Base-by-base conservation (phyloP, 371 early-diverging fungal genomes). In the Mucor irregularis region DNA sequence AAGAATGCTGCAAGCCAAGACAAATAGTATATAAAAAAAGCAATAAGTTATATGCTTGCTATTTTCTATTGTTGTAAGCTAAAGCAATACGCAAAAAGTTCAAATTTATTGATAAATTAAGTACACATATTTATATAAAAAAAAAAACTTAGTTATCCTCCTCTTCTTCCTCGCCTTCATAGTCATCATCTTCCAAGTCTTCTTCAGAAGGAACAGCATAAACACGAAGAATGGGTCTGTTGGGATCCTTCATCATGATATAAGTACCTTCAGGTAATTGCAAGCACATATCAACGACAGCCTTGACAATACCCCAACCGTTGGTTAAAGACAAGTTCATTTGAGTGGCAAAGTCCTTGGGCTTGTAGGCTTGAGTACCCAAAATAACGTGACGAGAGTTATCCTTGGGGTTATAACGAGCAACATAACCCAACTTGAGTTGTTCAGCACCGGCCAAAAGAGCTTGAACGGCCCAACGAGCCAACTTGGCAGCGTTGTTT, bases 221-320 rank as follows among this genome's bases (percentile, higher is more conserved):
- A 47, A 96, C 56, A 49, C 90, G 83, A 58, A 96, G 81, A 19
- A 90, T 78, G 7, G 95, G 83, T 86, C 92, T 94, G 82, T 93
- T 93, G 28, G 99, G 95, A 73, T 98, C 99, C 81, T 93, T 93
- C 74, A 94, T 86, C 67, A 98, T 74, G 26, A 97, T 89, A 66
- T 92, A 98, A 68, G 90, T 90, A 71, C 97, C 97, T 65, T 96
- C 96, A 33, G 89, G 86, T 53, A 92, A 74, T 61, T 86, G 81
- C 64, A 92, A 70, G 49, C 90, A 93, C 73, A 93, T 63, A 54
- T 96, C 94, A 30, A 92, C 87, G 42, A 97, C 81, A 37, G 94
- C 90, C 87, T 94, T 92, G 67, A 95, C 82, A 63, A 97, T 91
- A 77, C 97, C 99, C 96, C 96, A 98, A 13, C 89, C 94, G 54